phyloP scores from a whole-genome alignment of 116 monocot genomes.

The Iris pallida region DNA sequence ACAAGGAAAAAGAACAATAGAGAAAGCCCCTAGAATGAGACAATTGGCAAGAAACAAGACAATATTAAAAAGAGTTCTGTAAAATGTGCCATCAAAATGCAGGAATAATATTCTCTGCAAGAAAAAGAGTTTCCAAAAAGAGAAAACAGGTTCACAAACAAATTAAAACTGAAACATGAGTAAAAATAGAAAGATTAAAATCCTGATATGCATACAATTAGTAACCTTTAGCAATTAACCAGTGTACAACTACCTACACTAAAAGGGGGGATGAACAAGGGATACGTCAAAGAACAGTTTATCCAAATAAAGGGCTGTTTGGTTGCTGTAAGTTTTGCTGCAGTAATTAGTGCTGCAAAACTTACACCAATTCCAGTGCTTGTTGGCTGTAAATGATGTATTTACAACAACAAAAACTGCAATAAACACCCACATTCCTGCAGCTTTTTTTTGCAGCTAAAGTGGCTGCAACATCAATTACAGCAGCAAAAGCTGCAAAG shows the following conservation, averaged over 20 bases:
- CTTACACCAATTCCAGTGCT: not conserved
- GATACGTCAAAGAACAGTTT: too few species aligned
- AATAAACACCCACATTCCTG: too few species aligned
- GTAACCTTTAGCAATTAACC: not conserved
- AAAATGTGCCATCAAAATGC: not conserved
- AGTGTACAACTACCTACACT: not conserved
- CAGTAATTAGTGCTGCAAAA: not conserved
- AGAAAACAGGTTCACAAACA: too few species aligned
- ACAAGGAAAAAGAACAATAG: too few species aligned
- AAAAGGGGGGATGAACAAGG: too few species aligned
- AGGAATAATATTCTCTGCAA: not conserved
- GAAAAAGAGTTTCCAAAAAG: not conserved
- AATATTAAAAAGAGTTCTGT: not conserved
- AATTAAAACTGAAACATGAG: not conserved
- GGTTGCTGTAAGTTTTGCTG: too few species aligned
- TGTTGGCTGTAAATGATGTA: too few species aligned
- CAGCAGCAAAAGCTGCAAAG: too few species aligned
- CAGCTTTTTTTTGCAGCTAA: too few species aligned
- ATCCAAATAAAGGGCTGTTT: too few species aligned
- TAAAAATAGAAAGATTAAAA: not conserved
- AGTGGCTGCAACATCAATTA: too few species aligned
- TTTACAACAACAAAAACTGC: not conserved
- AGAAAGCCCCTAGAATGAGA: too few species aligned
- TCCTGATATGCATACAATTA: not conserved
- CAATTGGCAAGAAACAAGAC: not conserved